These are phyloP conservation scores for Gloeophyllum trabeum DNA, from an alignment of 768 basidiomycete species.

Conservation along the genomic window DNA sequence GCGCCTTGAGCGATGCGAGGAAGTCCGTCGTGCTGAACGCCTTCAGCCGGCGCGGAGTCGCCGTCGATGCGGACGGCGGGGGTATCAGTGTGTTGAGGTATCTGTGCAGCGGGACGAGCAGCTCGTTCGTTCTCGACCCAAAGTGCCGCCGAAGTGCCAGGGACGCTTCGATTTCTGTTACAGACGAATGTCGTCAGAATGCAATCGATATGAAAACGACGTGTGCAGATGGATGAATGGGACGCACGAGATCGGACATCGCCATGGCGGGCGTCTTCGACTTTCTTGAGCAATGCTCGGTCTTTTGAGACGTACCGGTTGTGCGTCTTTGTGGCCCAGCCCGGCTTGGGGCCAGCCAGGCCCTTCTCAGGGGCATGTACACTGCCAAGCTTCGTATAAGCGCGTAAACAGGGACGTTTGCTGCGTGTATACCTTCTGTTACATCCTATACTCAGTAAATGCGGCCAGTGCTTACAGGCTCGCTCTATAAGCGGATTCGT, in stretches of 20 bases:
- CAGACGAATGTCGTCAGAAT: background rate
- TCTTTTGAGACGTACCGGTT: constrained; percentile 84
- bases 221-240: background rate
- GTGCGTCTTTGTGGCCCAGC: constrained; percentile 73
- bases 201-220: background rate
- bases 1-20: constrained; percentile 57
- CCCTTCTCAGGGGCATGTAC: too few relatives aligned
- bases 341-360: constrained; percentile 51
- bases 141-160: constrained; percentile 72
- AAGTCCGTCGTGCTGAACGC: constrained; percentile 64
- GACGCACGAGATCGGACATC: constrained; percentile 41
- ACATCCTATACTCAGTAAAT: constrained; percentile 65
- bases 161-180: constrained; percentile 52
- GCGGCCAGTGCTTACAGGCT: constrained; percentile 78
- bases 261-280: constrained; percentile 51
- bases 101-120: constrained; percentile 83
- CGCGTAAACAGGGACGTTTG: too few relatives aligned
- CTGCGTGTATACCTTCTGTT: too few relatives aligned
- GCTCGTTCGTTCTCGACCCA: constrained; percentile 70
- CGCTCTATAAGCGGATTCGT: constrained; percentile 85
- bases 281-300: constrained; percentile 52
- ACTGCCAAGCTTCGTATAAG: too few relatives aligned
- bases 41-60: constrained; percentile 32
- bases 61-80: constrained; percentile 23
- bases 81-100: constrained; percentile 87